Evolutionary conservation across 192 early-diverging fungal species (phyloP), one percentile per base, ranked within the genome.

Genomic region (Mortierella hygrophila): DNA sequence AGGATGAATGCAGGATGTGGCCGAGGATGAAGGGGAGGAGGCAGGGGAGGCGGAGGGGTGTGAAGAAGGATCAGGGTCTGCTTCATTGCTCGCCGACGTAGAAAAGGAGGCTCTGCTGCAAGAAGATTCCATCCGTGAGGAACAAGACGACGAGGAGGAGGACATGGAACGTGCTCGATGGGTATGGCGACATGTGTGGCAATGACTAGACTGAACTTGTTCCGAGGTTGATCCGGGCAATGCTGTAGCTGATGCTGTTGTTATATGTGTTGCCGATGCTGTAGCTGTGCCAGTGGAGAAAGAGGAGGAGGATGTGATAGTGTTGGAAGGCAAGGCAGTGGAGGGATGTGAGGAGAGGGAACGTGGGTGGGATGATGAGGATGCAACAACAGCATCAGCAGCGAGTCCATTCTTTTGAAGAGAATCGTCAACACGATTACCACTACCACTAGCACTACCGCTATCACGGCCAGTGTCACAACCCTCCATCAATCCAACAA

Each of bases 61-160:
- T 29, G 47, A 8, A 35, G 1, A 65, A 26, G 47, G 44, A 42
- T 71, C 41, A 71, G 70, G 70, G 70, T 71, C 70, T 42, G 18
- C 70, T 21, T 71, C 29, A 8, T 20, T 74, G 23, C 29, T 74
- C 42, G 44, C 41, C 38, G 71, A 47, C 29, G 54, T 38, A 49
- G 54, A 52, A 75, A 60, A 63, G 18, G 54, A 76, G 75, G 26
- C 23, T 37, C n/a, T 44, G 63, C 20, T 29, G 75, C 42, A 55
- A 20, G 37, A 75, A 21, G 54, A 47, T 6, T 41, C 26, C 26
- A n/a, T 7, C 44, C 23, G 5, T 16, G 44, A 26, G 38, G 38
- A 40, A 40, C 38, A 40, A 20, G 41, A 26, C 7, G 71, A 72
- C 26, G 71, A 49, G 7, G 68, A 37, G 18, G 68, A 69, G 11